Evolutionary conservation across 768 basidiomycete species (phyloP), one percentile per base, ranked within the genome.

Genomic region (Termitomyces sp.): DNA sequence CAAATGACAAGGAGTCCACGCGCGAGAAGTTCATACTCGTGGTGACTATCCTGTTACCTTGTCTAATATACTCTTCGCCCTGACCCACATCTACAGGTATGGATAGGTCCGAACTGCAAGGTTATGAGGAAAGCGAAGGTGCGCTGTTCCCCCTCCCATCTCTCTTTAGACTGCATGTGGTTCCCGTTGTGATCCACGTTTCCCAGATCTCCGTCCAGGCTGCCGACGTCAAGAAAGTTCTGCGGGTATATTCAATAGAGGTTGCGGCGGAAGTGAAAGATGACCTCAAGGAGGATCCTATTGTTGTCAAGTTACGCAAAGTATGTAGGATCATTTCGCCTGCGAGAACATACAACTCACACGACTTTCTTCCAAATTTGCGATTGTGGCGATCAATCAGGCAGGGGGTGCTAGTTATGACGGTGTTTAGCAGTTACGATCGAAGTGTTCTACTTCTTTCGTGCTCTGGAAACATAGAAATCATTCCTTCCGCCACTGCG

Each of bases 51-150:
- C 62, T 62, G 63, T 58, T 67, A 59, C 66, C 56, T 60, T 63
- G 64, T 65, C 55, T 56, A 54, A 64, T 61, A 59, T 55, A 62
- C 59, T 60, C 34, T 45, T 36, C 63, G 46, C 52, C 55, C 59
- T 65, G 55, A 63, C 57, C 48, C 58, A 58, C 55, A 55, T 55
- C 58, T 54, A 58, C 67, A 81, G 78, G 80, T 84, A 47, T 93
- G 91, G 91, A 93, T 93, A 73, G 91, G 92, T 46, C 76, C 82
- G 20, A 73, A 76, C 44, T 91, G 92, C 75, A 94, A 93, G 76
- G 81, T 95, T 62, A 93, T 96, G 94, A 82, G 95, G 61, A 89
- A 87, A 76, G 95, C 88, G 45, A 95, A 93, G 86, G 91, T 91
- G 58, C 63, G 81, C 73, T 41, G 55, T 62, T 50, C 37, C 8